These are phyloP conservation scores for Fusarium fujikuroi DNA, from an alignment of 2,329 filamentous ascomycete species.

Conservation along the genomic window DNA sequence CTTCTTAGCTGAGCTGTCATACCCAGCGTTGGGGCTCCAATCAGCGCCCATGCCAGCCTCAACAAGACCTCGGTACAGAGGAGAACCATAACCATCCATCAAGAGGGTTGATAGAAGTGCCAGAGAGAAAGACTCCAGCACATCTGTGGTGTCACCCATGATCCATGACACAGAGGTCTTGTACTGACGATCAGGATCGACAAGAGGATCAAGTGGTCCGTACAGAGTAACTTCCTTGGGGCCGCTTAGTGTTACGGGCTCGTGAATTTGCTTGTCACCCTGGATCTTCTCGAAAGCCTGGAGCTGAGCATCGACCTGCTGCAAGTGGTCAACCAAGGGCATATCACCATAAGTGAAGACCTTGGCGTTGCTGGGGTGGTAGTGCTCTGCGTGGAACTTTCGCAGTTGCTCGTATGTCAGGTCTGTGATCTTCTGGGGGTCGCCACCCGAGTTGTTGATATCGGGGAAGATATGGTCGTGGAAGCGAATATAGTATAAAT, in stretches of 20 bases:
- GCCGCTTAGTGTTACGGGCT: constrained; percentile 77
- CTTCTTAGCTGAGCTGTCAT: constrained; percentile 79
- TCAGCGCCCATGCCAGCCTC: constrained; percentile 91
- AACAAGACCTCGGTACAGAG: constrained; percentile 87
- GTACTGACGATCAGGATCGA: constrained; percentile 85
- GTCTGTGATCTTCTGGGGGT: constrained; percentile 95
- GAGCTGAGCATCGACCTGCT: constrained; percentile 80
- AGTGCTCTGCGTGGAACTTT: constrained; percentile 90
- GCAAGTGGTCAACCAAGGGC: constrained; percentile 82
- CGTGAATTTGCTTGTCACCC: constrained; percentile 78
- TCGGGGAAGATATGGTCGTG: constrained; percentile 94
- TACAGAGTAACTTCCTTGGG: constrained; percentile 76
- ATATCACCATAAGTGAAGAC: constrained; percentile 96
- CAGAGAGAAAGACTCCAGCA: constrained; percentile 89
- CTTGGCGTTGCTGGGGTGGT: constrained; percentile 97
- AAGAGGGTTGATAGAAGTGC: constrained; percentile 84
- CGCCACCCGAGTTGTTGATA: constrained; percentile 96
- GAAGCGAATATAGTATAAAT: constrained; percentile 94
- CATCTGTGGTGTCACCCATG: constrained; percentile 82
- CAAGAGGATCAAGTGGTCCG: constrained; percentile 87
- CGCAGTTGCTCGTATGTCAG: constrained; percentile 90
- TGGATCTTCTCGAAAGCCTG: constrained; percentile 76
- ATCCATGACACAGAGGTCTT: constrained; percentile 97
- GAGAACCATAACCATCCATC: constrained; percentile 95
- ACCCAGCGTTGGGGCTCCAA: constrained; percentile 94